Evolutionary conservation across 768 basidiomycete species (phyloP).

Genomic region (Astraeus odoratus): DNA sequence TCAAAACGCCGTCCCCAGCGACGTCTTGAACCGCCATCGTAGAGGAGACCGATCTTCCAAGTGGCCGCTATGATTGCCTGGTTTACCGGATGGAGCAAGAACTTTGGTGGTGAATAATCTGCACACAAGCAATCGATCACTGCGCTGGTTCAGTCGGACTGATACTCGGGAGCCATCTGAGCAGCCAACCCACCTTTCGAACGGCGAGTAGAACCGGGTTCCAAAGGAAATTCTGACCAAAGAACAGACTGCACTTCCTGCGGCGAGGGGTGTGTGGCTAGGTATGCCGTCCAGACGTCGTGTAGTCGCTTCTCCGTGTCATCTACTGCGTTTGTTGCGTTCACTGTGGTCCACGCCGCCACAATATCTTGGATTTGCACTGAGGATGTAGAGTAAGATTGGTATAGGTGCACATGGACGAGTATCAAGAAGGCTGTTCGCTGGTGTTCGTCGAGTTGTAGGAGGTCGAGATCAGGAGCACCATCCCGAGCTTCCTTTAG

Average conservation of each 20-base stretch:
- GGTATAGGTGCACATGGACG: slow-evolving; percentile 3
- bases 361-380: neutral
- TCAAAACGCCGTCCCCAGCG: slow-evolving; percentile 26
- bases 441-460: neutral
- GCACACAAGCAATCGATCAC: slow-evolving; percentile 30
- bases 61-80: slow-evolving; percentile 30
- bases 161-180: neutral
- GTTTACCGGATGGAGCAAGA: slow-evolving; percentile 37
- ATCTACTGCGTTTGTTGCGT: slow-evolving; percentile 3
- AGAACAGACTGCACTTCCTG: slow-evolving; percentile 41
- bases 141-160: neutral
- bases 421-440: slow-evolving; percentile 5
- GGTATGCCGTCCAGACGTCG: slow-evolving; percentile 36
- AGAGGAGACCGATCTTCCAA: slow-evolving; percentile 34
- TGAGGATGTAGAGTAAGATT: neutral
- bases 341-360: slow-evolving; percentile 1
- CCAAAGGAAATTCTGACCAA: slow-evolving; percentile 39
- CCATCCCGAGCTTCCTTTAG: neutral
- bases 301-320: slow-evolving; percentile 29
- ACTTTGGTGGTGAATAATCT: slow-evolving; percentile 26
- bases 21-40: neutral
- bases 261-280: slow-evolving; percentile 32
- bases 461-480: neutral
- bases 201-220: slow-evolving; percentile 11
- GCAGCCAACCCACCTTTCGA: neutral